Conservation (phyloP, 148 eudicot genomes). For the Camellia lanceoleosa region DNA sequence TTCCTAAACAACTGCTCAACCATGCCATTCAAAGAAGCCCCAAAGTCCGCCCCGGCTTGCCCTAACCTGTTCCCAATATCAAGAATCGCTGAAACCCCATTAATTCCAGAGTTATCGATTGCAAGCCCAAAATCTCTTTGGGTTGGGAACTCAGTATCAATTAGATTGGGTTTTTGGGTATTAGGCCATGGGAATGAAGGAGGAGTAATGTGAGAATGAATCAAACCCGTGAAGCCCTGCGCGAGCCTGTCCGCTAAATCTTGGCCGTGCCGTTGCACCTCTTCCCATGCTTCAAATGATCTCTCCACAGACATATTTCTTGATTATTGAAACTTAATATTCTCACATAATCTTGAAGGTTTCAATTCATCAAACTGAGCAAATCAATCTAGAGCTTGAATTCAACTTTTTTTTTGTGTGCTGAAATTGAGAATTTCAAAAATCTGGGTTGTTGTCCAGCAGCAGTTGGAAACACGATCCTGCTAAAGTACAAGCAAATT, state of each 20-base stretch:
- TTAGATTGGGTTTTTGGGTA: slow-evolving; percentile 44
- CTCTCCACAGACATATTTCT: slow-evolving; percentile 73
- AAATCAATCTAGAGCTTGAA: not conserved
- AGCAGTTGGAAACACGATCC: not conserved
- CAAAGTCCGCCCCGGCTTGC: slow-evolving; percentile 79
- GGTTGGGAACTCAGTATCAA: slow-evolving; percentile 62
- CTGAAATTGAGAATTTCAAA: not conserved
- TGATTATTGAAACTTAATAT: not conserved
- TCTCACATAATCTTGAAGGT: too few species aligned
- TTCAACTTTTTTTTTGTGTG: not conserved
- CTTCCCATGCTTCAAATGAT: slow-evolving; percentile 97
- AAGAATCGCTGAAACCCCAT: slow-evolving; percentile 63
- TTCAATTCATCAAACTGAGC: not conserved
- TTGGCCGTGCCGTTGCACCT: slow-evolving; percentile 88
- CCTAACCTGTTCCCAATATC: slow-evolving; percentile 82
- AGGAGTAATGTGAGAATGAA: slow-evolving; percentile 75
- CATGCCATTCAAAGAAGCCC: slow-evolving; percentile 70
- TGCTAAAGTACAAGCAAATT: not conserved
- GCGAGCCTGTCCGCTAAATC: slow-evolving; percentile 80
- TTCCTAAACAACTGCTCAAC: slow-evolving; percentile 70
- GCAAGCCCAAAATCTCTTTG: slow-evolving; percentile 63
- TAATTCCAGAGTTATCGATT: slow-evolving; percentile 38
- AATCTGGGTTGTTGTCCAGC: not conserved
- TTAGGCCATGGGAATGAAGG: slow-evolving; percentile 77
- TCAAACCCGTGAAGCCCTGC: slow-evolving; percentile 77